These are phyloP conservation scores for Fusarium cicatricum DNA, from an alignment of 2,329 filamentous ascomycete genomes.

Conservation along the genomic window DNA sequence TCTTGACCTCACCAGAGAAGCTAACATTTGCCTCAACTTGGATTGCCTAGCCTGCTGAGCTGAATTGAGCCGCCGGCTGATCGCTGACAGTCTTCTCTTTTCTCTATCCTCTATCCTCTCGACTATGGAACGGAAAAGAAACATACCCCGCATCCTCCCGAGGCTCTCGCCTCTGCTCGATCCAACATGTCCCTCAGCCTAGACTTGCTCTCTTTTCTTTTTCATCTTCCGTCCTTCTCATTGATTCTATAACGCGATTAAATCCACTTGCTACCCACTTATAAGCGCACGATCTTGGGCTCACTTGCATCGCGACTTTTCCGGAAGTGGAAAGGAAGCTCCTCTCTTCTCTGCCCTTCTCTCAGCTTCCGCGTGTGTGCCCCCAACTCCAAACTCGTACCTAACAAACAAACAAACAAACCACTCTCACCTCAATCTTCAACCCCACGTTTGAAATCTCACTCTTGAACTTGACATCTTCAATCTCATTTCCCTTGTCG, in stretches of 20 bases:
- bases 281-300: conserved; percentile 33
- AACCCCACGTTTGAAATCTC: conserved; percentile 13
- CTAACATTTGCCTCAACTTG: neutral
- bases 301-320: conserved; percentile 37
- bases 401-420: neutral
- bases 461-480: conserved; percentile 4
- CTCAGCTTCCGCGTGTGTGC: conserved; percentile 18
- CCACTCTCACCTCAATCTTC: too few species aligned
- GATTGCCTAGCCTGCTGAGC: too few species aligned
- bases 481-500: conserved; percentile 10
- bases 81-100: conserved; percentile 1
- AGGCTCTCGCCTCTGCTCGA: neutral
- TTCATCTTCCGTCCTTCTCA: neutral
- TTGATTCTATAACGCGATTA: neutral
- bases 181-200: neutral
- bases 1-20: too few species aligned
- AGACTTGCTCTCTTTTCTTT: neutral
- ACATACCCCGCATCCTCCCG: too few species aligned
- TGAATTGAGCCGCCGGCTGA: neutral
- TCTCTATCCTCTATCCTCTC: conserved; percentile 17
- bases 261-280: conserved; percentile 30
- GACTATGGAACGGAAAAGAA: neutral
- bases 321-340: conserved; percentile 33
- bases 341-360: conserved; percentile 37
- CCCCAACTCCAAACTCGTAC: neutral